phyloP scores from a whole-genome alignment of 768 basidiomycete genomes.

The Pilatotrama ljubarskyi region DNA sequence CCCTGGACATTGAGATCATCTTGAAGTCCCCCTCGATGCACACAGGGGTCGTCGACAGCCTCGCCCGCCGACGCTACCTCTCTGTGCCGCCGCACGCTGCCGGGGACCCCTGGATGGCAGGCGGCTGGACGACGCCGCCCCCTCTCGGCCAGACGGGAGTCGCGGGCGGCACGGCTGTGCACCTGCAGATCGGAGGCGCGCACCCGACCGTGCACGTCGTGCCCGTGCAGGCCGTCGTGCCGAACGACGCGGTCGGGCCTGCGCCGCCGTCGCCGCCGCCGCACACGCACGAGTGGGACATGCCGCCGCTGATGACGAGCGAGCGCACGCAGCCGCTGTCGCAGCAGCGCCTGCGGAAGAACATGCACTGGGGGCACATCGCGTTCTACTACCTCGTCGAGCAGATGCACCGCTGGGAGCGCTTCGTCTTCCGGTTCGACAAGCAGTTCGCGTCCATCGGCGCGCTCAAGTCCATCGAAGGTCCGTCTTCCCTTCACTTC shows the following conservation, averaged over 20 bases:
- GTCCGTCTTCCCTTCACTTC: slow-evolving; percentile 39
- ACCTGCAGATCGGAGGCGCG: slow-evolving; percentile 15
- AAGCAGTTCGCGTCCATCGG: slow-evolving; percentile 72
- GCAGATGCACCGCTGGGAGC: slow-evolving; percentile 81
- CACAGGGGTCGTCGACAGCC: slow-evolving; percentile 11
- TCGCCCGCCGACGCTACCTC: slow-evolving; percentile 12
- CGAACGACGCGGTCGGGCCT: not conserved
- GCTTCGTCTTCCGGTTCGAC: slow-evolving; percentile 80
- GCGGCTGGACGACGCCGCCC: slow-evolving; percentile 17
- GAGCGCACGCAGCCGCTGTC: slow-evolving; percentile 18
- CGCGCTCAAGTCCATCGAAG: slow-evolving; percentile 71
- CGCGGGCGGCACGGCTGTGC: slow-evolving; percentile 9
- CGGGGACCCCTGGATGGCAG: slow-evolving; percentile 3
- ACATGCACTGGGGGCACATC: slow-evolving; percentile 78
- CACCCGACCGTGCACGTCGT: slow-evolving; percentile 15
- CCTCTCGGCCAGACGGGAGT: slow-evolving; percentile 3
- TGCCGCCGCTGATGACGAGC: slow-evolving; percentile 22
- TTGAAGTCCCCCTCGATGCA: slow-evolving; percentile 40
- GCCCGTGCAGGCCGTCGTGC: slow-evolving; percentile 9
- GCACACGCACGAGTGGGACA: slow-evolving; percentile 21
- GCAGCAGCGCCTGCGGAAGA: slow-evolving; percentile 37
- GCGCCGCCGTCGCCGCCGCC: slow-evolving; percentile 5
- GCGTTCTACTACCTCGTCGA: slow-evolving; percentile 77
- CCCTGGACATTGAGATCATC: slow-evolving; percentile 81
- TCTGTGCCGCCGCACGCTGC: slow-evolving; percentile 4